Base-by-base conservation (phyloP, 768 basidiomycete genomes). In the Calocybe cyanea region DNA sequence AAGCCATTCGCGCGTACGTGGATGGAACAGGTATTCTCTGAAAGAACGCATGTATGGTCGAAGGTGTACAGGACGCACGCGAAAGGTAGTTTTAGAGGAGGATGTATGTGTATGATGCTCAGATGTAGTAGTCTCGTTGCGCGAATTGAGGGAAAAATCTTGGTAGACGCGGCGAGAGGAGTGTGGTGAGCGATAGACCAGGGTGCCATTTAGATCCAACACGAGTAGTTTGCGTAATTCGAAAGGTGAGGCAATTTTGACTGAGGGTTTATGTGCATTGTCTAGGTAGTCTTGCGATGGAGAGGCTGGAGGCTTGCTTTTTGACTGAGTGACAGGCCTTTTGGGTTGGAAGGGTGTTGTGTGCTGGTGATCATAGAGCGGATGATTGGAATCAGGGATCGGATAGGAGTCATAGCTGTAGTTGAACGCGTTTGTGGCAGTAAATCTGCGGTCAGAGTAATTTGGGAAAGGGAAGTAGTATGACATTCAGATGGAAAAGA, bases 131-230 rank as follows among this genome's bases (percentile, higher is more conserved):
- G 15, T 41, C 13, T 37, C 24, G 17, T 46, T 33, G 20, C 19
- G 11, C 4, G 13, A 4, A 43, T 10, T 15, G 28, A 3, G 41
- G 45, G 11, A n/a, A n/a, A n/a, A n/a, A n/a, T n/a, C n/a, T n/a
- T n/a, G n/a, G n/a, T n/a, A n/a, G n/a, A n/a, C n/a, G n/a, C n/a
- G n/a, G 11, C 57, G 57, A 13, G 48, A 36, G 23, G 46, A 43
- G 43, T 70, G 73, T 0, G 72, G 63, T 4, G 80, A 72, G 23
- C 87, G 82, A 23, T 78, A 68, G 19, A 90, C 72, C 13, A 90
- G 75, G 0, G 85, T 81, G 11, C 87, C 87, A 52, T 90, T 87
- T 20, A 87, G 68, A 58, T 91, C 87, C 6, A 91, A 72, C 4
- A 90, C 72, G 39, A 90, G 71, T 1, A 90, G 73, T 57, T 89